Evolutionary conservation across 805 yeast species (phyloP).

Genomic region (Helenozyma baotianmanensis): DNA sequence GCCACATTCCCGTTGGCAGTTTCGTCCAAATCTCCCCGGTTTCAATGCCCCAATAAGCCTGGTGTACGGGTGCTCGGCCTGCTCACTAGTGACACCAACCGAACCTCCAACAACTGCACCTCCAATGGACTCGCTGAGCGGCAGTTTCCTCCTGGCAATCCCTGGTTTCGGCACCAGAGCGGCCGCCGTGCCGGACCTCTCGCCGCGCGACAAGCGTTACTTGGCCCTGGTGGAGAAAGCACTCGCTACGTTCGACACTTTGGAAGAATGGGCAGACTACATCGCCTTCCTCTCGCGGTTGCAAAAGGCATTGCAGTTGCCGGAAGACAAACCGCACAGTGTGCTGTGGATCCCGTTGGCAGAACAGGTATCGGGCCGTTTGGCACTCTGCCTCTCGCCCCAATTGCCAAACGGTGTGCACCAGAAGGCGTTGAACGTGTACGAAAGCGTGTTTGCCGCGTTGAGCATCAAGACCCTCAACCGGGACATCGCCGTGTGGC

Average conservation of each 20-base stretch:
- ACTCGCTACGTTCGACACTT: conserved; percentile 67
- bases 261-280: conserved; percentile 97
- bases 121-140: conserved; percentile 1
- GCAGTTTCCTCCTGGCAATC: conserved; percentile 6
- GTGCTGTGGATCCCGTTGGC: conserved; percentile 59
- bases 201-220: conserved; percentile 64
- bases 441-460: conserved; percentile 61
- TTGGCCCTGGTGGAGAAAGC: conserved; percentile 67
- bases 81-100: neutral
- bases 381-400: conserved; percentile 77
- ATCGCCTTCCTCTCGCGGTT: conserved; percentile 82
- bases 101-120: neutral
- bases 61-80: conserved; percentile 1
- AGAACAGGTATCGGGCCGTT: conserved; percentile 59
- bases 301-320: conserved; percentile 56
- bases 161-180: conserved; percentile 5
- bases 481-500: conserved; percentile 65
- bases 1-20: no score
- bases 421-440: conserved; percentile 77
- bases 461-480: conserved; percentile 55
- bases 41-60: no score
- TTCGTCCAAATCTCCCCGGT: no score
- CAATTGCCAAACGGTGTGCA: conserved; percentile 94
- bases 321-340: conserved; percentile 25
- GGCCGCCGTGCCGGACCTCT: conserved; percentile 6